Evolutionary conservation across 306 rosid species (phyloP).

Genomic region (Malus asiatica): DNA sequence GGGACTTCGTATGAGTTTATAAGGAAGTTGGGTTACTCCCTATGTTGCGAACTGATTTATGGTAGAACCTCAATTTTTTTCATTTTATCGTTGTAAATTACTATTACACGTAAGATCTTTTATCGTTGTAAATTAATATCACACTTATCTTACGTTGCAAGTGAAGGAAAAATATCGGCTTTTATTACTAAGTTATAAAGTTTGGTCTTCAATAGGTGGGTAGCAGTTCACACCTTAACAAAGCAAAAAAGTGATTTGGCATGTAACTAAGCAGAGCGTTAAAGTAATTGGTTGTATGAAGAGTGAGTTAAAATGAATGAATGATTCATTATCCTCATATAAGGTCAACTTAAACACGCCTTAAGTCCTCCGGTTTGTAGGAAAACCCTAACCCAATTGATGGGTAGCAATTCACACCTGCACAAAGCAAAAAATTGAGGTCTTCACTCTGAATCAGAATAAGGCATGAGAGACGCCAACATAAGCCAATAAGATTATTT

Average conservation of each 20-base stretch:
- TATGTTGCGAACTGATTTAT: too few relatives aligned
- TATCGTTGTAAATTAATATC: too few relatives aligned
- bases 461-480: not conserved
- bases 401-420: not conserved
- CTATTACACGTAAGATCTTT: too few relatives aligned
- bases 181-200: constrained; percentile 15
- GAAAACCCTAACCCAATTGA: not conserved
- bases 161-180: not conserved
- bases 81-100: too few relatives aligned
- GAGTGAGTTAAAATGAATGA: not conserved
- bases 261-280: too few relatives aligned
- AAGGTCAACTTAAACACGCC: not conserved
- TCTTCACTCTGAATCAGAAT: constrained; percentile 8
- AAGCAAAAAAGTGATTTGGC: too few relatives aligned
- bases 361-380: not conserved
- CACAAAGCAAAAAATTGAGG: not conserved
- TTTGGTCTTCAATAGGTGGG: not conserved
- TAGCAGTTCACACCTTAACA: too few relatives aligned
- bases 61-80: too few relatives aligned
- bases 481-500: not conserved
- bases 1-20: too few relatives aligned
- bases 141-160: constrained; percentile 7
- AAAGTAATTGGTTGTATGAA: too few relatives aligned
- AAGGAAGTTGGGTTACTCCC: too few relatives aligned
- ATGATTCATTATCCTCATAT: not conserved